Base-by-base conservation (phyloP, 2,329 filamentous ascomycete genomes). In the Sarocladium oryzae region DNA sequence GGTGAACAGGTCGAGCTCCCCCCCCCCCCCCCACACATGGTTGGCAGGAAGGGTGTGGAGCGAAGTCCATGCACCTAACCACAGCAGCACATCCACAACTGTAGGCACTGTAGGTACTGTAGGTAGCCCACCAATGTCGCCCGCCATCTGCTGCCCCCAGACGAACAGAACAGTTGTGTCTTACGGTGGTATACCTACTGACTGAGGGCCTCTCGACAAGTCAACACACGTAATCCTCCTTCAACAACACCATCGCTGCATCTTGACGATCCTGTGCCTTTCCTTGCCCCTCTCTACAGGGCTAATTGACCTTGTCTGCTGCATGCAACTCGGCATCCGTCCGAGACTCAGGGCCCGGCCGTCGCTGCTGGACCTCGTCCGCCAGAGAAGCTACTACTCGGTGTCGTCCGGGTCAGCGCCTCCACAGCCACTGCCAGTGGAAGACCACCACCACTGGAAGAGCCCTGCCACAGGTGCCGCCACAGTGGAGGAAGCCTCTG, bases 321-420 rank as follows among this genome's bases (percentile, higher is more conserved):
- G 70, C 57, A 79, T 79, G 75, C 71, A 74, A 55, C 66, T 76
- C 60, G 76, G 76, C 66, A 67, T 78, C 53, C 69, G 68, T 52
- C 73, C 73, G 50, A 69, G 67, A 54, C 66, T 79, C 57, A 73
- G 69, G 73, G 71, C 74, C 60, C 71, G 75, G 66, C 75, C 72
- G 59, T 78, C 75, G 55, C 65, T 79, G 58, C 70, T 79, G 64
- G 76, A 79, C 55, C 68, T 79, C 53, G 65, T 74, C 56, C 67
- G 68, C 54, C 60, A 66, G 57, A 61, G 61, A 53, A 66, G 60
- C 60, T 59, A 60, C 58, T 51, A 60, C 58, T 51, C 50, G 23
- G 43, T 26, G 43, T 32, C 43, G 43, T 48, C 43, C 43, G 43
- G 43, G 43, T 48, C 43, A 43, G 40, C 9, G 23, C 40, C 40